Conservation (phyloP, 108 stramenopile genomes). For the Chaetoceros tenuissimus region DNA sequence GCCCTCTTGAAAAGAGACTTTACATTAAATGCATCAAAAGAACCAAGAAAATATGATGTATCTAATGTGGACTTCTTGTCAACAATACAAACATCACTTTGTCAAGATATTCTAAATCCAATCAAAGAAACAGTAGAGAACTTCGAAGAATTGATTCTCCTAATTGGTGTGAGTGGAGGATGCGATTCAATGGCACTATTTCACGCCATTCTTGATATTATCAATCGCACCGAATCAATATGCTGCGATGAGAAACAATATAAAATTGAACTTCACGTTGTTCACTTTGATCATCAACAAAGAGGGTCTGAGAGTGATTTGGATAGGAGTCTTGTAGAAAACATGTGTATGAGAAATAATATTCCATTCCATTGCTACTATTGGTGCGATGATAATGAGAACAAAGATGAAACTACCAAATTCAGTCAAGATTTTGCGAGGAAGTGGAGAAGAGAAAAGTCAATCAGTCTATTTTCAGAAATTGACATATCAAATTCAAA, state of each 20-base stretch:
- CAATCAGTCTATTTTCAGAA: constrained; percentile 26
- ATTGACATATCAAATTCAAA: constrained; percentile 6
- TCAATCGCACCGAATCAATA: constrained; percentile 2
- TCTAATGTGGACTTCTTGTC: no score
- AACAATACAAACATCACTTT: no score
- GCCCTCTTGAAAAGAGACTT: no score
- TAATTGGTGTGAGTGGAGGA: constrained; percentile 81
- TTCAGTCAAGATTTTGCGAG: constrained; percentile 68
- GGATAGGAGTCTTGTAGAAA: constrained; percentile 55
- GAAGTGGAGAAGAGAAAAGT: constrained; percentile 50
- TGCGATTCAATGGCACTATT: constrained; percentile 81
- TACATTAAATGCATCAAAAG: no score
- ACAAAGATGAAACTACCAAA: constrained; percentile 1
- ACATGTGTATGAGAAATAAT: constrained; percentile 27
- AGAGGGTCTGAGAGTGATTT: constrained; percentile 52
- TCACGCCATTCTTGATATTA: constrained; percentile 45
- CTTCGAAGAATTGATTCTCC: constrained; percentile 33
- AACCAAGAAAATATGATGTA: no score
- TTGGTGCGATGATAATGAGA: constrained; percentile 37
- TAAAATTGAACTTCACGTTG: constrained; percentile 15
- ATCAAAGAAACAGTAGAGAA: no score
- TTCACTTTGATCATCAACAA: constrained; percentile 84
- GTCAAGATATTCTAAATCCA: no score
- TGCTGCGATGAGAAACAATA: not conserved
- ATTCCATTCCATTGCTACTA: constrained; percentile 47